Base-by-base conservation (phyloP, 371 early-diverging fungal genomes). In the Chytridium lagenaria region DNA sequence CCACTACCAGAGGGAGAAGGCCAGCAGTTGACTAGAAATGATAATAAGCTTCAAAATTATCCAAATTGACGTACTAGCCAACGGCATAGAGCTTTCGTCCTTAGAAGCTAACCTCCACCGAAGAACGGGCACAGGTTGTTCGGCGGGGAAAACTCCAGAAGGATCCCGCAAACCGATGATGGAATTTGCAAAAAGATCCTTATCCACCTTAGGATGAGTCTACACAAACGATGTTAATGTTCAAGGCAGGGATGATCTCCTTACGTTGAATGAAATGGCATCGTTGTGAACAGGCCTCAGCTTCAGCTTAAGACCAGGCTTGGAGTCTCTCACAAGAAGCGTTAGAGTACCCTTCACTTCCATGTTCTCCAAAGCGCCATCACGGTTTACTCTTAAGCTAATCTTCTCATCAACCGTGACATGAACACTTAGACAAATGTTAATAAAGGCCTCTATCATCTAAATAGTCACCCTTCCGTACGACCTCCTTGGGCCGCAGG, bases 161-260 rank as follows among this genome's bases (percentile, higher is more conserved):
- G 90, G 81, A 72, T 96, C 96, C 78, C 90, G 90, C 78, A 94
- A 89, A 23, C 91, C 90, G 61, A 98, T 86, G n/a, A 89, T 79
- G 52, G 86, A 84, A 65, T 90, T 87, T 49, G 89, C 87, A 85
- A 93, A 98, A 30, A 89, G 80, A n/a, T 77, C 83, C 84, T 96
- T 98, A 87, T 98, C 97, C 31, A 98, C 92, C 73, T 96, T 93
- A n/a, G 98, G 98, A 78, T 98, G 97, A 2, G 96, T 95, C 92
- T 94, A 82, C 30, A 76, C 22, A 31, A 12, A 44, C 28, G 63
- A 33, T 37, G 70, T n/a, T 15, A 50, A 50, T 39, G 51, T 0
- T 50, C 22, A 31, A 69, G 40, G 31, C n/a, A 59, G 59, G 38
- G 57, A 28, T 26, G 39, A 55, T 52, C 5, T 59, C 38, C 34